phyloP scores from a whole-genome alignment of 306 rosid species.

The Astragalus membranaceus region DNA sequence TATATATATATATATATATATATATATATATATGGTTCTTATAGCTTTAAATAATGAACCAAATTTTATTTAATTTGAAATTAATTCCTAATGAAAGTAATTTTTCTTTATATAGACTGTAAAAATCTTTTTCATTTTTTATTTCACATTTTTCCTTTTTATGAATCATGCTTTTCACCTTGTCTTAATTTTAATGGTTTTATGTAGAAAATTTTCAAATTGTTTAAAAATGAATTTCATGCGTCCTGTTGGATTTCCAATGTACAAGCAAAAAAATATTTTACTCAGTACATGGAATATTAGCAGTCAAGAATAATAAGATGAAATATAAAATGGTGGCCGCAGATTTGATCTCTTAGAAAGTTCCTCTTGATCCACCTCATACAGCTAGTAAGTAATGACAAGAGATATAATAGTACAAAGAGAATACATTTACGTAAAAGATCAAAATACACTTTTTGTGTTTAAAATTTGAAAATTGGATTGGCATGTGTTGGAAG shows the following conservation, averaged over 20 bases:
- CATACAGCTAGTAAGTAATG: background rate
- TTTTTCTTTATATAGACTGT: no score
- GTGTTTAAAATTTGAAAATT: slow-evolving; percentile 15
- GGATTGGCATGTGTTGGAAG: slow-evolving; percentile 43
- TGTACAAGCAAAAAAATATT: background rate
- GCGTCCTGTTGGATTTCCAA: background rate
- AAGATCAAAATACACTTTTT: slow-evolving; percentile 2
- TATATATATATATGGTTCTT: no score
- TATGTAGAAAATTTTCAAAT: no score
- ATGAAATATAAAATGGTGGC: slow-evolving; percentile 4
- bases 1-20: no score
- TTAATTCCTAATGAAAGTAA: no score
- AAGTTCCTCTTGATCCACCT: slow-evolving; percentile 25
- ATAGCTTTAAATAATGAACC: no score
- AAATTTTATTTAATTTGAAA: no score
- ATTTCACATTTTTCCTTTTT: no score
- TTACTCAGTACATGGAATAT: background rate
- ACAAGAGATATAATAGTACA: background rate
- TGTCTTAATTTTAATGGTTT: no score
- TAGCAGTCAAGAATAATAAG: background rate
- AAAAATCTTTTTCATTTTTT: no score
- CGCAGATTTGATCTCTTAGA: slow-evolving; percentile 7
- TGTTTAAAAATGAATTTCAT: no score
- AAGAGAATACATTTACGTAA: background rate
- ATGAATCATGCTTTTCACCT: no score